These are phyloP conservation scores for Colletotrichum trifolii DNA, from an alignment of 2,329 filamentous ascomycete species.

Conservation along the genomic window DNA sequence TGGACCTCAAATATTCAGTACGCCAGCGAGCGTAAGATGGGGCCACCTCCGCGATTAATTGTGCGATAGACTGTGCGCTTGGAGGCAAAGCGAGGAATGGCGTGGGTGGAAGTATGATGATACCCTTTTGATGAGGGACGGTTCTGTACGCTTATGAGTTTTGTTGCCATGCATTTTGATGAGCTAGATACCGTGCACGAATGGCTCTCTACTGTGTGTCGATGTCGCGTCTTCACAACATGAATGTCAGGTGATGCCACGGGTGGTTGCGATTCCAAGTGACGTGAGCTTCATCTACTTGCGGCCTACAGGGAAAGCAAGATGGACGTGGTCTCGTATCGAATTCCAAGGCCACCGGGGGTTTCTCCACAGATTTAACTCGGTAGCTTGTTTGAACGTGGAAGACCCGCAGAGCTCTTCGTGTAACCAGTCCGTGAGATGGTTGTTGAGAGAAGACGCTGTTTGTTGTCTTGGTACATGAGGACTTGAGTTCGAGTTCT, in stretches of 20 bases:
- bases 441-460: slow-evolving; percentile 4
- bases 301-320: too few relatives aligned
- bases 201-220: too few relatives aligned
- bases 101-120: slow-evolving; percentile 6
- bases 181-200: neutral
- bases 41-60: slow-evolving; percentile 55
- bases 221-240: too few relatives aligned
- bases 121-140: slow-evolving; percentile 20
- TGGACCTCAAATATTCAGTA: slow-evolving; percentile 53
- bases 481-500: slow-evolving; percentile 30
- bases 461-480: slow-evolving; percentile 30
- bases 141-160: slow-evolving; percentile 17
- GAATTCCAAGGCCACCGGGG: neutral
- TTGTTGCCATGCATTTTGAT: slow-evolving; percentile 1
- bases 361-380: slow-evolving; percentile 16
- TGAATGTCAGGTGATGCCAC: too few relatives aligned
- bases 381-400: neutral
- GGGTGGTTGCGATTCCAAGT: too few relatives aligned
- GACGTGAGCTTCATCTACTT: neutral
- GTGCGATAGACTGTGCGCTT: neutral
- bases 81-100: too few relatives aligned
- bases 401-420: neutral
- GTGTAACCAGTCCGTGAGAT: slow-evolving; percentile 8
- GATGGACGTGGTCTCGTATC: neutral
- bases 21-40: slow-evolving; percentile 54